These are phyloP conservation scores for Myriangium duriaei DNA, from an alignment of 2,329 filamentous ascomycete species.

Conservation along the genomic window DNA sequence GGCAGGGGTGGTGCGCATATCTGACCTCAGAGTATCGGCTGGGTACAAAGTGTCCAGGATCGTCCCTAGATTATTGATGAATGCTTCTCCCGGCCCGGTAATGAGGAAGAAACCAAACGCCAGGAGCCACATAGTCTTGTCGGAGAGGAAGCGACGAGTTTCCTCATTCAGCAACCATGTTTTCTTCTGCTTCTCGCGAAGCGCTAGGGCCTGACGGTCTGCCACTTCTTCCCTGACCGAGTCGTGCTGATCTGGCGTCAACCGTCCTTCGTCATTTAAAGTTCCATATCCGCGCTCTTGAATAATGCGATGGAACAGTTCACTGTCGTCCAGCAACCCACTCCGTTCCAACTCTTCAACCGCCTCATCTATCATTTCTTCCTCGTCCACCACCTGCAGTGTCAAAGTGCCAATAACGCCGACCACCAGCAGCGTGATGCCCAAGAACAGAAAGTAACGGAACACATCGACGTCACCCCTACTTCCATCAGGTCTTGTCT, in stretches of 20 bases:
- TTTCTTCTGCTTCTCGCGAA: conserved; percentile 60
- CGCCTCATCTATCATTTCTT: conserved; percentile 77
- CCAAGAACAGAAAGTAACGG: conserved; percentile 78
- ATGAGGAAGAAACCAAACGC: conserved; percentile 85
- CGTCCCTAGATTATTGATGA: conserved; percentile 93
- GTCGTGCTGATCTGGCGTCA: conserved; percentile 35
- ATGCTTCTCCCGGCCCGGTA: conserved; percentile 89
- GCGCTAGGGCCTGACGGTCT: conserved; percentile 33
- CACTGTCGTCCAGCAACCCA: conserved; percentile 64
- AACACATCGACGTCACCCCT: conserved; percentile 59
- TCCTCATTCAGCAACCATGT: conserved; percentile 84
- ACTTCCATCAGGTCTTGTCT: conserved; percentile 49
- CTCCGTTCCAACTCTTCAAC: conserved; percentile 85
- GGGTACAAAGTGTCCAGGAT: conserved; percentile 76
- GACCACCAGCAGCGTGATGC: conserved; percentile 53
- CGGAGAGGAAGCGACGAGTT: conserved; percentile 69
- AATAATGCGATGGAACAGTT: conserved; percentile 51
- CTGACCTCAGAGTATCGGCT: conserved; percentile 31
- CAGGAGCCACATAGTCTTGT: conserved; percentile 93
- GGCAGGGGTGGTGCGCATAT: conserved; percentile 48
- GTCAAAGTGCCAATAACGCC: conserved; percentile 64
- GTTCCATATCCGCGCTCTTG: conserved; percentile 49
- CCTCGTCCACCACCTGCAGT: conserved; percentile 68
- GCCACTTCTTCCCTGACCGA: conserved; percentile 33
- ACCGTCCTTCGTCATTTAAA: conserved; percentile 31